Evolutionary conservation across 1,284 basidiomycete genomes (phyloP).

Genomic region (Malassezia vespertilionis): DNA sequence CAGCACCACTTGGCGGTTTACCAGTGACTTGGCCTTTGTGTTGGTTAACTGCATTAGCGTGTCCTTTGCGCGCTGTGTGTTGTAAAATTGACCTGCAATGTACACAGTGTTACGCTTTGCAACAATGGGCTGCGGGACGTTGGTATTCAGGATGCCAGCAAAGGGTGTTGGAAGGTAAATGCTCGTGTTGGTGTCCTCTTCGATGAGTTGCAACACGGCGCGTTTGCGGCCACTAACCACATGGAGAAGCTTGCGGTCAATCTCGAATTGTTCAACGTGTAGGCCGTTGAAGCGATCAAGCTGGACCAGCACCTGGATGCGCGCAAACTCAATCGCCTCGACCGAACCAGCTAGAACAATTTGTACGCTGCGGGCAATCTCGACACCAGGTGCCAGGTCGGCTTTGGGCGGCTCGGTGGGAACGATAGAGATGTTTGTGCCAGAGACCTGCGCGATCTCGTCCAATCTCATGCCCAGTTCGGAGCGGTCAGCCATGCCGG

Average conservation of each 20-base stretch:
- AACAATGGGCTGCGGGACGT: slow-evolving; percentile 50
- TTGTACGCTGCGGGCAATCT: slow-evolving; percentile 84
- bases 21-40: slow-evolving; percentile 74
- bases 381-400: slow-evolving; percentile 57
- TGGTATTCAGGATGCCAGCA: slow-evolving; percentile 60
- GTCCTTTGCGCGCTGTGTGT: slow-evolving; percentile 83
- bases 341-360: slow-evolving; percentile 73
- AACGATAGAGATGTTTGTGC: slow-evolving; percentile 72
- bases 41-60: slow-evolving; percentile 81
- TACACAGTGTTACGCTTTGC: slow-evolving; percentile 66
- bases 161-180: slow-evolving; percentile 87
- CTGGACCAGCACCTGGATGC: slow-evolving; percentile 80
- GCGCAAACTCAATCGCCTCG: slow-evolving; percentile 80
- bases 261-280: slow-evolving; percentile 78
- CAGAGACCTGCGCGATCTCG: slow-evolving; percentile 76
- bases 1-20: slow-evolving; percentile 84
- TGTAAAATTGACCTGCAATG: slow-evolving; percentile 96
- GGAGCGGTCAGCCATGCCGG: slow-evolving; percentile 60
- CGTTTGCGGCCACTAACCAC: slow-evolving; percentile 87
- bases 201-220: slow-evolving; percentile 73
- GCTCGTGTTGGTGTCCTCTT: slow-evolving; percentile 94
- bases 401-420: slow-evolving; percentile 38
- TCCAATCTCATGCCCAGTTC: slow-evolving; percentile 79
- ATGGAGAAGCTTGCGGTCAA: slow-evolving; percentile 86
- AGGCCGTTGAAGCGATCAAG: slow-evolving; percentile 63